Evolutionary conservation across 352 stramenopile genomes (phyloP).

Genomic region (Elongisporangium prolatum): DNA sequence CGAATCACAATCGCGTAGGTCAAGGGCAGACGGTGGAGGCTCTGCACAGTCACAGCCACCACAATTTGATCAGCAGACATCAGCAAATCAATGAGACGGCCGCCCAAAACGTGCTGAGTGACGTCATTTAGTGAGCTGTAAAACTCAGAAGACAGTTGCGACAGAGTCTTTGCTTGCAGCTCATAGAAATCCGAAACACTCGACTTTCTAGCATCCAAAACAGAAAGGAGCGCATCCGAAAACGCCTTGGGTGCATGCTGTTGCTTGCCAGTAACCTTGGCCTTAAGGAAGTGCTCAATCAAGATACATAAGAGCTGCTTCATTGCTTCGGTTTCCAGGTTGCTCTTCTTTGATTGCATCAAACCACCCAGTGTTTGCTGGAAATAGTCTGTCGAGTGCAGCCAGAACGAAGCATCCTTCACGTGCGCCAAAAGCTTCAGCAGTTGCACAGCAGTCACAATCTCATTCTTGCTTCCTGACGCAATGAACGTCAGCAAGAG

Average conservation of each 20-base stretch:
- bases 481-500: conserved; percentile 46
- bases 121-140: conserved; percentile 50
- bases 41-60: conserved; percentile 47
- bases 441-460: conserved; percentile 48
- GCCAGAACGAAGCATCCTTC: conserved; percentile 45
- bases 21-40: conserved; percentile 47
- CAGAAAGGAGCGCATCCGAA: conserved; percentile 38
- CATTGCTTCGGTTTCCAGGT: conserved; percentile 1
- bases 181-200: conserved; percentile 12
- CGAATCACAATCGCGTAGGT: conserved; percentile 47
- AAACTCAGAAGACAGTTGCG: conserved; percentile 28
- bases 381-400: conserved; percentile 61
- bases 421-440: conserved; percentile 59
- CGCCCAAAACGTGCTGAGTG: conserved; percentile 39
- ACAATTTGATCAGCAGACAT: conserved; percentile 59
- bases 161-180: conserved; percentile 40
- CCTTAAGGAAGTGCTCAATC: conserved; percentile 50
- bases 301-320: conserved; percentile 42
- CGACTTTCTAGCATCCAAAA: conserved; percentile 40
- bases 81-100: conserved; percentile 45
- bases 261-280: conserved; percentile 19
- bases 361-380: conserved; percentile 36
- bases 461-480: conserved; percentile 35
- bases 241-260: conserved; percentile 38
- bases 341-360: conserved; percentile 3